Evolutionary conservation across 805 yeast species (phyloP).

Genomic region (Yamadazyma endophytica): DNA sequence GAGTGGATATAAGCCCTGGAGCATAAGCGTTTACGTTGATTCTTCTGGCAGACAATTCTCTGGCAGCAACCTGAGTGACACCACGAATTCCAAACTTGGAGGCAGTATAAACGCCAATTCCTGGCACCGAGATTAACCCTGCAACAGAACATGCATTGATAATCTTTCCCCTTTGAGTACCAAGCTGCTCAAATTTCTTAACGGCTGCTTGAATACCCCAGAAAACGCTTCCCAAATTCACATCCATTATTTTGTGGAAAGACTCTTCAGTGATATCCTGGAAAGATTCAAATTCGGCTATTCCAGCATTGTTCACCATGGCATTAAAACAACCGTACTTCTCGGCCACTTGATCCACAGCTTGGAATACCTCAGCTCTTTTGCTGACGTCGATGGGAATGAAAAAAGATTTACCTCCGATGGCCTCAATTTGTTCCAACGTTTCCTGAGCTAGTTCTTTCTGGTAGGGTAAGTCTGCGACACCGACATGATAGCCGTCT

Average conservation of each 20-base stretch:
- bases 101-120: background rate
- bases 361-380: background rate
- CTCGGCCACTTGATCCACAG: background rate
- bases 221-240: background rate
- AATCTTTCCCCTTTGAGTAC: background rate
- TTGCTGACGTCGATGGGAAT: background rate
- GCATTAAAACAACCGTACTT: background rate
- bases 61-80: background rate
- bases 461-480: background rate
- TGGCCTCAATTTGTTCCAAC: background rate
- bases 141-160: background rate
- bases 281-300: background rate
- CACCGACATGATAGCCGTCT: too few relatives aligned
- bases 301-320: background rate
- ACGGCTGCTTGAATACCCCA: background rate
- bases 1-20: background rate
- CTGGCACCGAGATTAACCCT: background rate
- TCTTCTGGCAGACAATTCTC: background rate
- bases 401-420: background rate
- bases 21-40: constrained; percentile 1
- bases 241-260: background rate
- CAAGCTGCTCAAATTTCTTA: constrained; percentile 5
- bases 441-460: background rate
- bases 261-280: background rate
- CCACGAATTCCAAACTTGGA: background rate